Evolutionary conservation across 805 yeast species (phyloP), one percentile per base, ranked within the genome.

Genomic region (Henningerozyma blattae): DNA sequence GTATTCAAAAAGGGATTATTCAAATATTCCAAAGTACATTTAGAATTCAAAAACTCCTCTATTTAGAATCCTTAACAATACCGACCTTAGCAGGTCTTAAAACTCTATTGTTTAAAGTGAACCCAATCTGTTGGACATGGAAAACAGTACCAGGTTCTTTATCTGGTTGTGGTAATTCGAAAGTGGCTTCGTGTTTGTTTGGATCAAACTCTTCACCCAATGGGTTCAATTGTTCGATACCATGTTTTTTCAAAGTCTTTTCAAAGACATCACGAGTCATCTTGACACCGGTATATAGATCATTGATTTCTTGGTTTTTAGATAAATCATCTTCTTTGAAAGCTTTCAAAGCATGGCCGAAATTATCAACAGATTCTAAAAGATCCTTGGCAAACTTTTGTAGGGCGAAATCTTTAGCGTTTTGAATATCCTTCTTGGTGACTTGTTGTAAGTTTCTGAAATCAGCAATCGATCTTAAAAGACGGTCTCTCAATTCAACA

Each of bases 71-170:
- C 64, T 80, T 83, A 45, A 86, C 95, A 51, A 86, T 73, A 47
- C 96, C 96, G 45, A 86, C 96, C 68, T 86, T 86, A 38, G 96
- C 95, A 22, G 96, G 94, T 63, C 96, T 75, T 55, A 86, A 69
- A 22, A 86, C 94, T 56, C 96, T 73, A 48, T 79, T 75, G 63
- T 85, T 85, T 51, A 85, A 68, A 39, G 78, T 75, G 64, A 77
- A 86, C 28, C 96, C 96, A 17, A 78, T 70, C 62, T 82, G 95
- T 64, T 86, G 95, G 39, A 87, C 95, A 51, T 74, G 83, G 75
- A 87, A 81, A 38, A 86, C 84, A 18, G 95, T 79, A 39, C 95
- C 95, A 14, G 95, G 83, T 60, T 82, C 89, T 60, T 84, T 83
- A 47, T 74, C 91, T 32, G 87, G 83, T 52, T 79, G 83, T 22